phyloP scores from a whole-genome alignment of 306 rosid genomes.

The Pyrus communis region DNA sequence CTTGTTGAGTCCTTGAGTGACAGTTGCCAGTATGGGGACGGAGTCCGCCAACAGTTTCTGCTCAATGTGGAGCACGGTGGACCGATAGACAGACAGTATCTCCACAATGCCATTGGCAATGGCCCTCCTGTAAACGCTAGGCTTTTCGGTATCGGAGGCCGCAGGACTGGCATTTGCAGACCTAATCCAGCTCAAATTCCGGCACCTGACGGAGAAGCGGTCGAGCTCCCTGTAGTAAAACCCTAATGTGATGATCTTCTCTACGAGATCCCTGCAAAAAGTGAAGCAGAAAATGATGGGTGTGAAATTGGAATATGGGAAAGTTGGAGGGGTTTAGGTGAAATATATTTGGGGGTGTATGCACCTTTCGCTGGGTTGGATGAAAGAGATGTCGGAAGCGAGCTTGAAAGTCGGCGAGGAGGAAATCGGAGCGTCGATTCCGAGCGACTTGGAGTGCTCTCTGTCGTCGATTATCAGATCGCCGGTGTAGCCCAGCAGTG shows the following conservation, averaged over 20 bases:
- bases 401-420: constrained; percentile 70
- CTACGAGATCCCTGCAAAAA: constrained; percentile 67
- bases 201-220: constrained; percentile 67
- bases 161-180: constrained; percentile 36
- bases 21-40: constrained; percentile 76
- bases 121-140: constrained; percentile 83
- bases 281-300: background rate
- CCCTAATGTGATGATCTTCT: constrained; percentile 76
- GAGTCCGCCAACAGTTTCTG: constrained; percentile 77
- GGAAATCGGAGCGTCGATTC: constrained; percentile 42
- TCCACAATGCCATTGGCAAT: constrained; percentile 88
- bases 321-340: background rate
- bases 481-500: constrained; percentile 89
- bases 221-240: constrained; percentile 89
- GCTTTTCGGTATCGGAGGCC: constrained; percentile 30
- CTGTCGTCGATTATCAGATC: constrained; percentile 79
- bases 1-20: constrained; percentile 90
- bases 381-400: constrained; percentile 79
- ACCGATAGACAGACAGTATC: constrained; percentile 73
- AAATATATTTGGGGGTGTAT: background rate
- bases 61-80: constrained; percentile 82
- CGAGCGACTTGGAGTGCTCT: constrained; percentile 41
- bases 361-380: constrained; percentile 80
- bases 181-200: constrained; percentile 88
- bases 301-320: background rate